phyloP scores from a whole-genome alignment of 2,329 filamentous ascomycete genomes.

The Trichoderma atroviride region DNA sequence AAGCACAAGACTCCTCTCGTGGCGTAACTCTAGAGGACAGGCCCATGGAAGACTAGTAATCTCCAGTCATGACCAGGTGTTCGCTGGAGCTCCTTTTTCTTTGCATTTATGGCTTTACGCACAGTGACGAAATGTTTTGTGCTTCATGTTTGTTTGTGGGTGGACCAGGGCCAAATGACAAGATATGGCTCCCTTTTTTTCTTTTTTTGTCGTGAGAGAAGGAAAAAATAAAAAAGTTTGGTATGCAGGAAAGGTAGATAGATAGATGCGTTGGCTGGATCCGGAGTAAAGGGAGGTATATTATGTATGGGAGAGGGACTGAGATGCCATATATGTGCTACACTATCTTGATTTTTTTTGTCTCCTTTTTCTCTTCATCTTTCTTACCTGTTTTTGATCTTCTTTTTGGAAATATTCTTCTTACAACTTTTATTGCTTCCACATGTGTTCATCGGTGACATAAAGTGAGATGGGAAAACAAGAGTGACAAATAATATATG shows the following conservation, averaged over 20 bases:
- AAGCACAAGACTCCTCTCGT: constrained; percentile 38
- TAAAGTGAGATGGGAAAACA: background rate
- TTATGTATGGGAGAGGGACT: background rate
- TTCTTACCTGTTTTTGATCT: background rate
- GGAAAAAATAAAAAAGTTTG: constrained; percentile 8
- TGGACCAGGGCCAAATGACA: constrained; percentile 13
- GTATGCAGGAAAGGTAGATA: constrained; percentile 14
- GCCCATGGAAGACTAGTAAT: constrained; percentile 53
- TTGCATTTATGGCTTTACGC: constrained; percentile 28
- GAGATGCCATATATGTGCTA: constrained; percentile 20
- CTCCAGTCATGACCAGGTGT: background rate
- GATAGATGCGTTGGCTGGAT: constrained; percentile 21
- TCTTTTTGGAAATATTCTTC: constrained; percentile 3
- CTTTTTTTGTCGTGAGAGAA: constrained; percentile 6
- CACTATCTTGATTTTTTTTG: constrained; percentile 14
- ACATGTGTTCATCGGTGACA: background rate
- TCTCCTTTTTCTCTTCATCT: background rate
- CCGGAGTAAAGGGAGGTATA: constrained; percentile 15
- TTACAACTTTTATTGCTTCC: background rate
- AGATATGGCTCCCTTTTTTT: constrained; percentile 12
- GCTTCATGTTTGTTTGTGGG: constrained; percentile 19
- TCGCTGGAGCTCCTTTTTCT: constrained; percentile 1
- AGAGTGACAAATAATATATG: background rate
- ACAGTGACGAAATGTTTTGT: constrained; percentile 26
- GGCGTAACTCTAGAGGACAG: constrained; percentile 56